phyloP scores from a whole-genome alignment of 1,284 basidiomycete species.

The Cerrena zonata region DNA sequence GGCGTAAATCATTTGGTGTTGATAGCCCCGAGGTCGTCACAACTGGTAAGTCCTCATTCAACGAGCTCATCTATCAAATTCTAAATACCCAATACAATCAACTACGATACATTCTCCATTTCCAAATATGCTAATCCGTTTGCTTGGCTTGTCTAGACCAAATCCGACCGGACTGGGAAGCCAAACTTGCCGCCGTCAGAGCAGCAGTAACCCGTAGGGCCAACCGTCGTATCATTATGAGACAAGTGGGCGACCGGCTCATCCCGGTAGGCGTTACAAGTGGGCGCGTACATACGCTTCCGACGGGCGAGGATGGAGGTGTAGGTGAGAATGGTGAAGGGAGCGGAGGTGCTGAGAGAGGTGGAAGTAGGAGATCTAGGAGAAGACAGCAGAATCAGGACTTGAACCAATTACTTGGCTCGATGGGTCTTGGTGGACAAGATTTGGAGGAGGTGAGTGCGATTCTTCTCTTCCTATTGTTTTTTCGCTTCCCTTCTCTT shows the following conservation, averaged over 20 bases:
- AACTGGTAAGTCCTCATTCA: slow-evolving; percentile 52
- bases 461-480: neutral
- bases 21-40: slow-evolving; percentile 86
- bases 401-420: slow-evolving; percentile 53
- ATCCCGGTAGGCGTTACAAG: slow-evolving; percentile 94
- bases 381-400: slow-evolving; percentile 50
- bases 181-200: slow-evolving; percentile 82
- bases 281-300: slow-evolving; percentile 64
- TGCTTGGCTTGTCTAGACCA: slow-evolving; percentile 53
- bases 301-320: slow-evolving; percentile 44
- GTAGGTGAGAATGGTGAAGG: slow-evolving; percentile 34
- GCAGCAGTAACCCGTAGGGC: slow-evolving; percentile 85
- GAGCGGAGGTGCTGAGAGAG: slow-evolving; percentile 31
- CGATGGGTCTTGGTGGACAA: slow-evolving; percentile 67
- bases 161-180: slow-evolving; percentile 92
- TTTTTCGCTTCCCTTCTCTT: slow-evolving; percentile 2
- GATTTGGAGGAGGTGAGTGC: slow-evolving; percentile 79
- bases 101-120: slow-evolving; percentile 9
- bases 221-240: slow-evolving; percentile 94
- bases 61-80: no score
- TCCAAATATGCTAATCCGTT: slow-evolving; percentile 2
- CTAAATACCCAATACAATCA: no score
- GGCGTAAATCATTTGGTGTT: slow-evolving; percentile 72
- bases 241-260: slow-evolving; percentile 93
- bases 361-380: slow-evolving; percentile 52